Conservation (phyloP, 768 basidiomycete species). For the Agaricus blazei region DNA sequence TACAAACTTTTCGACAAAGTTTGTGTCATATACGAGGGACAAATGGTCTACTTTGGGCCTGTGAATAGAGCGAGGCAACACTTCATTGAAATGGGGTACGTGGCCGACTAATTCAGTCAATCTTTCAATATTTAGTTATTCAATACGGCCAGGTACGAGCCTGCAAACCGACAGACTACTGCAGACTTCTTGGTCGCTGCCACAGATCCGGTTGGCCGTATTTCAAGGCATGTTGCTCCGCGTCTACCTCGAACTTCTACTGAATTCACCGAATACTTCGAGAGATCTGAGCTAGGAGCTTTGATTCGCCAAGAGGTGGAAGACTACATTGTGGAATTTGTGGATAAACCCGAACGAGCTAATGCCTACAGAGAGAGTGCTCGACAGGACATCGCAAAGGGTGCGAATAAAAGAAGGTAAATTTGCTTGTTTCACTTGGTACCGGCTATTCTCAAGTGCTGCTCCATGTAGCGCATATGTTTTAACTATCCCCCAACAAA, state of each 20-base stretch:
- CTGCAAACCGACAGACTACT: conserved; percentile 60
- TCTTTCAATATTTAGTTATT: no score
- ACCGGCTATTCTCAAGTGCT: not conserved
- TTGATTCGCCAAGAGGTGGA: conserved; percentile 43
- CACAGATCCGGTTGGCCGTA: conserved; percentile 58
- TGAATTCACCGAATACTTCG: conserved; percentile 52
- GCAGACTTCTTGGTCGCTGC: conserved; percentile 61
- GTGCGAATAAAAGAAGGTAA: conserved; percentile 31
- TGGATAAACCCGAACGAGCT: conserved; percentile 37
- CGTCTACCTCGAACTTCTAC: conserved; percentile 47
- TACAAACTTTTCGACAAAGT: conserved; percentile 76
- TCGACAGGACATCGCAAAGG: conserved; percentile 43
- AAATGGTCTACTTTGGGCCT: conserved; percentile 72
- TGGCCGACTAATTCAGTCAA: not conserved
- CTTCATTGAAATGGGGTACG: conserved; percentile 55
- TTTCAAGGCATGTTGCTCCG: conserved; percentile 35
- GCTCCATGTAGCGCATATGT: conserved; percentile 34
- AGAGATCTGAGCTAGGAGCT: conserved; percentile 30
- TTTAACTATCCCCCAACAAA: conserved; percentile 40
- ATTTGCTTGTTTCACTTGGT: not conserved
- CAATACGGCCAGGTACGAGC: conserved; percentile 35
- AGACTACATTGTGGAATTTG: conserved; percentile 37
- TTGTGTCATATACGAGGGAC: conserved; percentile 69
- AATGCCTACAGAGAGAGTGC: conserved; percentile 43
- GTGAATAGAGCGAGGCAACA: conserved; percentile 60